Conservation (phyloP, 495 filamentous ascomycete species). For the Xylaria curta region DNA sequence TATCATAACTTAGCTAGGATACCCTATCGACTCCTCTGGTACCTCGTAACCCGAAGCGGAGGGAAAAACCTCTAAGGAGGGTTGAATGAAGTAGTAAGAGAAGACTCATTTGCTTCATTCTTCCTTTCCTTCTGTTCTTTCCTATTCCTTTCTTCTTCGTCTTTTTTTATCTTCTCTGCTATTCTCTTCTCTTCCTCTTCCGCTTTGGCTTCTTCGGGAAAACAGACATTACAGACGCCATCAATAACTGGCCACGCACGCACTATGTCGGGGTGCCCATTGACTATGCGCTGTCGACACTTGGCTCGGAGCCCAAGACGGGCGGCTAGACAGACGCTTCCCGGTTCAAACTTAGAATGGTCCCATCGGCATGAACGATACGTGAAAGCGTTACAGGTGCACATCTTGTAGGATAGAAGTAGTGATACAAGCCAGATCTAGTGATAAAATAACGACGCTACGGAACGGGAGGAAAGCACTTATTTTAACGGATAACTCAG, state of each 20-base stretch:
- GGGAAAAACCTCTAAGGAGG: neutral
- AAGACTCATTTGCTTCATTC: neutral
- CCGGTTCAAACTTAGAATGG: neutral
- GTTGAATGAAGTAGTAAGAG: neutral
- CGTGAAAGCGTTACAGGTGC: slow-evolving; percentile 16
- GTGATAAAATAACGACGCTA: neutral
- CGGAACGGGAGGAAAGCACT: neutral
- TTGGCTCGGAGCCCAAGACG: neutral
- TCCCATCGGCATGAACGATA: slow-evolving; percentile 9
- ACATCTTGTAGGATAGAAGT: slow-evolving; percentile 10
- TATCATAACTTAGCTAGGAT: neutral
- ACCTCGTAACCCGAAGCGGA: neutral
- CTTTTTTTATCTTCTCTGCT: neutral
- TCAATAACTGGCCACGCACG: slow-evolving; percentile 18
- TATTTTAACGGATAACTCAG: neutral
- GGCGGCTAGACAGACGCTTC: neutral
- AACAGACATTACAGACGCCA: slow-evolving; percentile 30
- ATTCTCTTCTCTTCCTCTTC: slow-evolving; percentile 25
- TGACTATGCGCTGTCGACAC: slow-evolving; percentile 21
- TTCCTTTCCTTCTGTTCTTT: neutral
- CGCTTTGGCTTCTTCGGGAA: slow-evolving; percentile 21
- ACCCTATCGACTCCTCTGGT: neutral
- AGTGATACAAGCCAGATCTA: neutral
- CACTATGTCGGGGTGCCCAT: slow-evolving; percentile 7
- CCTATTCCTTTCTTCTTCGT: neutral